Base-by-base conservation (phyloP, 2,329 filamentous ascomycete species). In the Aspergillus uvarum region DNA sequence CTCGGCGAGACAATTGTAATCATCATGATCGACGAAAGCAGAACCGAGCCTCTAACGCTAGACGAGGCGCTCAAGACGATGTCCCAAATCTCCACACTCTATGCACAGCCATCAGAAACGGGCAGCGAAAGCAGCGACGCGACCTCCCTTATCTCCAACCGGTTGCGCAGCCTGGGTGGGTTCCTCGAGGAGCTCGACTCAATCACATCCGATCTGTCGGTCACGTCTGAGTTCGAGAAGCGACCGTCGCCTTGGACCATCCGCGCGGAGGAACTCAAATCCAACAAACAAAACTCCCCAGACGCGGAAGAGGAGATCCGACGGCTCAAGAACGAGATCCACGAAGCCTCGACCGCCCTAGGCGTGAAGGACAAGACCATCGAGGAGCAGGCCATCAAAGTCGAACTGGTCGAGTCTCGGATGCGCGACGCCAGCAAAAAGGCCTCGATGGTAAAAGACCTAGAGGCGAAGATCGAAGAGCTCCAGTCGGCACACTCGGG, bases 261-360 rank as follows among this genome's bases (percentile, higher is more conserved):
- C 32, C 89, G 93, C 56, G 88, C 92, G 3, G 86, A 90, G 68
- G 89, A 95, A 69, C 83, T 98, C 56, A 91, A 89, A 74, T 86
- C 87, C n/a, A 89, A 89, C 65, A 94, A 95, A 79, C 87, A 86
- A 22, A 85, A 91, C 38, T 89, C 91, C 0, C 83, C 92, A 44
- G 92, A 96, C 70, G 87, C 89, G 0, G 92, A 96, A 71, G 90
- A 94, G 70, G 91, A 96, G 73, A 84, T 97, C 56, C 86, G 89
- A 6, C 87, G 88, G 21, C 81, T 96, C 59, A 91, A 89, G 68
- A 90, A 93, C 56, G 89, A 94, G 66, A 85, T 95, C 65, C 87
- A 88, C 65, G 91, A 94, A 70, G 87, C 89, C 21, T 89, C 90
- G 3, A 87, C 89, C 57, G 82, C 85, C 3, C 83, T 92, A 59